A percentile compares a stretch with the other conserved stretches of the same genome.
Conservation (phyloP, 306 rosid genomes). For the Malus fusca region DNA sequence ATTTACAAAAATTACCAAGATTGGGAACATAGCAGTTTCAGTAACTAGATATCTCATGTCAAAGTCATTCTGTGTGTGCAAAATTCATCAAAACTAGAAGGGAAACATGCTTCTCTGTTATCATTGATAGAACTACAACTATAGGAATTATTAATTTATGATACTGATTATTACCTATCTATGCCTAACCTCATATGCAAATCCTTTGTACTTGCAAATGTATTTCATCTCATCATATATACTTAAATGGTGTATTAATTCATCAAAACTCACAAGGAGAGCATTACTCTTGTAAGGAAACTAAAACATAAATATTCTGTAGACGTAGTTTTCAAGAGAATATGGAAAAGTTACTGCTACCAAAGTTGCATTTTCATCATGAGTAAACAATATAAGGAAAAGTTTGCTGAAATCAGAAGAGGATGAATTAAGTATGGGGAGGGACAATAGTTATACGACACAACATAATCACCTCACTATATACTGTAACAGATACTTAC, state of each 20-base stretch:
- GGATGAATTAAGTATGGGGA: not conserved
- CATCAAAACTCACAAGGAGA: not conserved
- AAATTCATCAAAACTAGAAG: not conserved
- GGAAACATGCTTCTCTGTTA: not conserved
- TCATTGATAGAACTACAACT: conserved; percentile 6
- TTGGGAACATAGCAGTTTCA: not conserved
- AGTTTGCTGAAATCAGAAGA: not conserved
- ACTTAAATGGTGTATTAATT: not conserved
- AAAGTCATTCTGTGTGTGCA: not conserved
- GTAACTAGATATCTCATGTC: not conserved
- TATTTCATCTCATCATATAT: not conserved
- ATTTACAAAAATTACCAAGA: not conserved
- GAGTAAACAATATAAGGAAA: not conserved
- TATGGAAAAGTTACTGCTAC: not conserved
- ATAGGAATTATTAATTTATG: not conserved
- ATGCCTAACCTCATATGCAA: not conserved
- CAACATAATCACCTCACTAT: conserved; percentile 2
- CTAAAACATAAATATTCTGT: not conserved
- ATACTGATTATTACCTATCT: not conserved
- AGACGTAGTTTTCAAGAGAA: not conserved
- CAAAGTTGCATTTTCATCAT: not conserved
- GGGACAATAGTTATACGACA: not conserved
- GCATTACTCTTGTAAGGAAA: not conserved
- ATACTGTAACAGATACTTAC: conserved; percentile 40
- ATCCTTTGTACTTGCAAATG: conserved; percentile 3